These are phyloP conservation scores for Colletotrichum brevisporum DNA, from an alignment of 2,329 filamentous ascomycete species.

Conservation along the genomic window DNA sequence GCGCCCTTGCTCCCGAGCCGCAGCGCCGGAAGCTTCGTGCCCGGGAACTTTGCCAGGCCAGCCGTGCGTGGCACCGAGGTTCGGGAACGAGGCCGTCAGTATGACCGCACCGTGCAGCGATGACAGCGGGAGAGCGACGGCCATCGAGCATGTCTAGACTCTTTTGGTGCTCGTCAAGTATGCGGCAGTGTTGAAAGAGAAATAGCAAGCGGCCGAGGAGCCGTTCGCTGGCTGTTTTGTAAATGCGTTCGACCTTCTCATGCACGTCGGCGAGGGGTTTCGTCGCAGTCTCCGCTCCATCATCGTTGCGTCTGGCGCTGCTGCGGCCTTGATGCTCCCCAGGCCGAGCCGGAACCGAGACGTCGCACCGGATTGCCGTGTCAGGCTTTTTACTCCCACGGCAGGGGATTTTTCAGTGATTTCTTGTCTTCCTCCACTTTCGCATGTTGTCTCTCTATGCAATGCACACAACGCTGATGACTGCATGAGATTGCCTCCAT, in stretches of 20 bases:
- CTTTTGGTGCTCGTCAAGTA: not conserved
- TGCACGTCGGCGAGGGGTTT: not conserved
- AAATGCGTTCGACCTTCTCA: too few species aligned
- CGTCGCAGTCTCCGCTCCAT: not conserved
- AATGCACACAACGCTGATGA: conserved; percentile 4
- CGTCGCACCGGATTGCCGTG: conserved; percentile 19
- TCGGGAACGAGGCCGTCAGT: conserved; percentile 9
- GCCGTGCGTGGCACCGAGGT: not conserved
- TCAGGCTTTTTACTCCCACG: not conserved
- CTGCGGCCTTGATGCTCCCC: not conserved
- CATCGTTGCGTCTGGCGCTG: not conserved
- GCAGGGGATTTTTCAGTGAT: not conserved
- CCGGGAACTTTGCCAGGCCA: conserved; percentile 21
- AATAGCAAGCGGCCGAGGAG: not conserved
- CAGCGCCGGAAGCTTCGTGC: conserved; percentile 17
- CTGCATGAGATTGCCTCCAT: conserved; percentile 20
- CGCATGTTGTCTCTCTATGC: not conserved
- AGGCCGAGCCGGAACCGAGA: conserved; percentile 3
- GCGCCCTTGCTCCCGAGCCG: conserved; percentile 16
- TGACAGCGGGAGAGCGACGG: conserved; percentile 35
- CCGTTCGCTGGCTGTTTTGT: not conserved
- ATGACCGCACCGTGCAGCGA: conserved; percentile 38
- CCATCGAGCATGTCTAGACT: conserved; percentile 2
- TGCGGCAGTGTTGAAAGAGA: not conserved
- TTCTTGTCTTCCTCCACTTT: not conserved